Evolutionary conservation across 2,329 filamentous ascomycete species (phyloP).

Genomic region (Kalmusia sp.): DNA sequence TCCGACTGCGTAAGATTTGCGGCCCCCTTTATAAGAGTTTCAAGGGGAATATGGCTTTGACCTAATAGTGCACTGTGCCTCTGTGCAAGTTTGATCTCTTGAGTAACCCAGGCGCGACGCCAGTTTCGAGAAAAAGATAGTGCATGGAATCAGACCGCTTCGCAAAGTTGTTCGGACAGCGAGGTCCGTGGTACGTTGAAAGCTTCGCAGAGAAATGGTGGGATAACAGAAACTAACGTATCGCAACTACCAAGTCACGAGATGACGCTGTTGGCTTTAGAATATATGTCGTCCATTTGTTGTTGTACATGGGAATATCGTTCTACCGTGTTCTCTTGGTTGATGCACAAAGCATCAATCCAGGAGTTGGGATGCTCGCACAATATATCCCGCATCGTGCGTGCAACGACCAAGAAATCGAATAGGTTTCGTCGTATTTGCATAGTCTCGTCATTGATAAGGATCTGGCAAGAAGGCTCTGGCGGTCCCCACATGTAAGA

Average conservation of each 20-base stretch:
- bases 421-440: constrained; percentile 10
- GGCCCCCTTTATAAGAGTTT: neutral
- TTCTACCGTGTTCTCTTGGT: constrained; percentile 9
- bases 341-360: constrained; percentile 19
- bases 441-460: neutral
- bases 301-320: constrained; percentile 13
- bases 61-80: neutral
- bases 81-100: constrained; percentile 11
- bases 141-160: neutral
- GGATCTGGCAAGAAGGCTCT: neutral
- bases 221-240: neutral
- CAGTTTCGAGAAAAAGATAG: constrained; percentile 36
- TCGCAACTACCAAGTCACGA: constrained; percentile 6
- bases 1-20: too few relatives aligned
- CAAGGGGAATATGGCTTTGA: neutral
- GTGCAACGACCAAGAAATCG: constrained; percentile 7
- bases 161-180: too few relatives aligned
- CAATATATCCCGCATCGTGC: neutral
- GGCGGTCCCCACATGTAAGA: constrained; percentile 16
- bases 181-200: too few relatives aligned
- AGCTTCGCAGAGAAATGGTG: too few relatives aligned
- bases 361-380: constrained; percentile 7
- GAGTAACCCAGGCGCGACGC: constrained; percentile 10
- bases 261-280: constrained; percentile 1
- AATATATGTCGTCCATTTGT: constrained; percentile 15